Evolutionary conservation across 306 rosid species (phyloP), one percentile per base, ranked within the genome.

Genomic region (Sindora glabra): DNA sequence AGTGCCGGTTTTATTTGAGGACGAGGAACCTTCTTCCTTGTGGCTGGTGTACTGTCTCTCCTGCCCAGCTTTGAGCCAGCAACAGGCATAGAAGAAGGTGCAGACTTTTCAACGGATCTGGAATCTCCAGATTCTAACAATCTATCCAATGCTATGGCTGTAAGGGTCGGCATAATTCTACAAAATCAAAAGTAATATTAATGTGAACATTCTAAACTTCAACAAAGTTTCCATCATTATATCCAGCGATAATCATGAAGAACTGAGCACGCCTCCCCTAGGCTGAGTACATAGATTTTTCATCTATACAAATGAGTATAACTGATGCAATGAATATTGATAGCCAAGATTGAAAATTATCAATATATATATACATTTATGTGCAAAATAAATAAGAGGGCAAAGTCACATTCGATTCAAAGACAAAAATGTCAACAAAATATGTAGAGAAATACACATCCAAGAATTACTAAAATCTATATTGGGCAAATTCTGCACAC

Each of bases 71-170:
- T 86, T 0, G 62, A 22, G 37, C 63, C 79, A 0, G 83, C 84
- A 26, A 82, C 67, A 59, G 87, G 81, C 86, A 73, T 86, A 37
- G 84, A 57, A 56, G 64, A 51, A 10, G 83, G 67, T 70, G 59
- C 61, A 56, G 94, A 61, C 76, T 78, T 83, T 56, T 82, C 86
- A 53, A 71, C 83, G 17, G 90, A 55, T 75, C 75, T 82, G 10
- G 97, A 86, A 64, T 73, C 68, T 67, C 86, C 89, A 54, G 95
- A 77, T 38, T 94, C 97, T 62, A 94, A 73, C 74, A 94, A 80
- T 64, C 84, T 84, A 82, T 94, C 95, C 47, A 94, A 77, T 32
- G 97, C 90, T 42, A 94, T 73, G 25, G 92, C 88, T 57, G 95
- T 70, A 71, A 84, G 82, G 27, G 89, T 75, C 42, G 94, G 86